A percentile compares a stretch with the other conserved stretches of the same genome.
These are phyloP conservation scores for Metschnikowia hibisci DNA, from an alignment of 805 yeast species.

Conservation along the genomic window DNA sequence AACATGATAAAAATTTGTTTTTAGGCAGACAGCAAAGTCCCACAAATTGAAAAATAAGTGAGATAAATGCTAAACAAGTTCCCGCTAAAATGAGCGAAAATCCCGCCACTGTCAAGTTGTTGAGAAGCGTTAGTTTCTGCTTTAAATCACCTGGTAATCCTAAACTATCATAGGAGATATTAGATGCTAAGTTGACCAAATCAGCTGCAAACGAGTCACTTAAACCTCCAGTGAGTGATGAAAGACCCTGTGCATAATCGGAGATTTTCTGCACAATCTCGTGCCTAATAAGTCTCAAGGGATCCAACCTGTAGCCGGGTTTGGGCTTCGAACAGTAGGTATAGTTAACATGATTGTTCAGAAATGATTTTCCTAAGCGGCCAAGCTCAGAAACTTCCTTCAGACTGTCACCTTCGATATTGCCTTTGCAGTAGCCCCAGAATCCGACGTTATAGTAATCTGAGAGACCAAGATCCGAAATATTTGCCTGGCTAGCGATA, in stretches of 20 bases:
- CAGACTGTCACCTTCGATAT: slow-evolving; percentile 6
- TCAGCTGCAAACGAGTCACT: slow-evolving; percentile 10
- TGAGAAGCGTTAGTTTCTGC: slow-evolving; percentile 42
- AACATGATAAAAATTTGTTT: slow-evolving; percentile 45
- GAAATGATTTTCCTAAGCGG: slow-evolving; percentile 20
- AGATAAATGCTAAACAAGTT: slow-evolving; percentile 40
- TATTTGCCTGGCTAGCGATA: slow-evolving; percentile 20
- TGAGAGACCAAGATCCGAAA: slow-evolving; percentile 36
- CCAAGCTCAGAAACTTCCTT: slow-evolving; percentile 10
- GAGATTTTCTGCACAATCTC: slow-evolving; percentile 31
- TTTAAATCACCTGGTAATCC: slow-evolving; percentile 53
- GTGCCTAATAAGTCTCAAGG: slow-evolving; percentile 33
- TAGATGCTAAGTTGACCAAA: slow-evolving; percentile 10
- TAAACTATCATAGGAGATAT: slow-evolving; percentile 29
- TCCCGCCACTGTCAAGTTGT: slow-evolving; percentile 51
- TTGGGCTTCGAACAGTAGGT: slow-evolving; percentile 53
- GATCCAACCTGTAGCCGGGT: slow-evolving; percentile 55
- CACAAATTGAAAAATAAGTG: slow-evolving; percentile 43
- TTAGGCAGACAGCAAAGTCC: slow-evolving; percentile 41
- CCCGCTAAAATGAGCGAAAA: slow-evolving; percentile 41
- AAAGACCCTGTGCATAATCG: slow-evolving; percentile 22
- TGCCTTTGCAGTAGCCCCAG: slow-evolving; percentile 45
- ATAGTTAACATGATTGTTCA: slow-evolving; percentile 31
- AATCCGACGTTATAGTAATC: slow-evolving; percentile 38
- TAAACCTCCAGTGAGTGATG: slow-evolving; percentile 12